Conservation (phyloP, 345 rosid genomes). For the Arabidopsis suecica region DNA sequence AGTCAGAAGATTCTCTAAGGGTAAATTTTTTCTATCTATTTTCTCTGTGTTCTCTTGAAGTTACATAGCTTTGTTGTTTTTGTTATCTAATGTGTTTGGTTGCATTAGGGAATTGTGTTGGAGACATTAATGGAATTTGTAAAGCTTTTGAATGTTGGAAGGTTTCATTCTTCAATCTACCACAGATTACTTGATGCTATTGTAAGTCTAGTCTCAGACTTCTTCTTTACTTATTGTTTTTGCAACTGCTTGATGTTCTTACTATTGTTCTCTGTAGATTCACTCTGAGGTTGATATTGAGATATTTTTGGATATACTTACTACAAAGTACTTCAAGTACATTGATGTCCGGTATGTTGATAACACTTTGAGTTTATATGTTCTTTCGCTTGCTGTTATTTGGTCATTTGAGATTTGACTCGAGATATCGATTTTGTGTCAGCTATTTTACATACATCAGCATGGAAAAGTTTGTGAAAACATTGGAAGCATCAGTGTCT, state of each 20-base stretch:
- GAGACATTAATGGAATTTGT: slow-evolving; percentile 86
- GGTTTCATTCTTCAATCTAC: slow-evolving; percentile 72
- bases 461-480: slow-evolving; percentile 67
- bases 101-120: slow-evolving; percentile 71
- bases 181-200: slow-evolving; percentile 66
- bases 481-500: slow-evolving; percentile 51
- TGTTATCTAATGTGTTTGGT: slow-evolving; percentile 2
- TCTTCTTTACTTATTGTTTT: neutral
- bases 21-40: slow-evolving; percentile 40
- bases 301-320: slow-evolving; percentile 57
- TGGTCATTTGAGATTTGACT: slow-evolving; percentile 18
- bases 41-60: slow-evolving; percentile 2
- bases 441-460: slow-evolving; percentile 86
- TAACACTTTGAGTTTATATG: slow-evolving; percentile 3
- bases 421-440: slow-evolving; percentile 12
- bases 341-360: slow-evolving; percentile 74
- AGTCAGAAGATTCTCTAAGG: slow-evolving; percentile 60
- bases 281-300: slow-evolving; percentile 52
- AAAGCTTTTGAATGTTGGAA: slow-evolving; percentile 70
- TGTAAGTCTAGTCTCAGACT: slow-evolving; percentile 51
- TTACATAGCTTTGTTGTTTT: neutral
- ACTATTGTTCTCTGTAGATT: slow-evolving; percentile 53
- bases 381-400: slow-evolving; percentile 18
- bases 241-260: neutral
- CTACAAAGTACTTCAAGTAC: slow-evolving; percentile 73